Conservation (phyloP, 73 alveolate genomes). For the Paramecium sonneborni region DNA sequence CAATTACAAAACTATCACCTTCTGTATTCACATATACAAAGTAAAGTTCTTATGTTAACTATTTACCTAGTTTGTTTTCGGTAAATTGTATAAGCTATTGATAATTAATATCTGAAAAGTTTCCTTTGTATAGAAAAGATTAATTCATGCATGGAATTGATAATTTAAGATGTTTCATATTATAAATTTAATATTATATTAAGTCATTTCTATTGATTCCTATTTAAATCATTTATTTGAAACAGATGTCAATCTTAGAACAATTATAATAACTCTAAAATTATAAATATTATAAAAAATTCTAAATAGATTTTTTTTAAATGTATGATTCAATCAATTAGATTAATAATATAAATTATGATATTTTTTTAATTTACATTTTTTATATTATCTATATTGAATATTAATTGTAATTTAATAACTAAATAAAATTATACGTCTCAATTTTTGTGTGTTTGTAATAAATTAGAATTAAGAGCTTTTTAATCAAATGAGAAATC, state of each 20-base stretch:
- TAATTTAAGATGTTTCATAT: conserved; percentile 6
- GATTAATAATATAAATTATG: not conserved
- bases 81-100: not conserved
- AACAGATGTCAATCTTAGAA: not conserved
- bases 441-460: not conserved
- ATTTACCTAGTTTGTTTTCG: not conserved
- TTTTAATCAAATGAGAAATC: not conserved
- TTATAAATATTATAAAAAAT: no score
- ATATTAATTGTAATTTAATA: not conserved
- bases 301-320: no score
- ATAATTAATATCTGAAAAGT: not conserved
- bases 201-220: not conserved
- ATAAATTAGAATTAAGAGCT: not conserved
- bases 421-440: not conserved
- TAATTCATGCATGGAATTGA: not conserved
- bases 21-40: not conserved
- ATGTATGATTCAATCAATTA: no score
- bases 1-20: not conserved
- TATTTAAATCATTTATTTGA: not conserved
- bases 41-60: not conserved
- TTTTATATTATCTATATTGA: not conserved
- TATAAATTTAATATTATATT: not conserved
- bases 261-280: no score
- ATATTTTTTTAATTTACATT: not conserved
- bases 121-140: not conserved